phyloP scores from a whole-genome alignment of 495 filamentous ascomycete genomes.

The Immersiella caudata region DNA sequence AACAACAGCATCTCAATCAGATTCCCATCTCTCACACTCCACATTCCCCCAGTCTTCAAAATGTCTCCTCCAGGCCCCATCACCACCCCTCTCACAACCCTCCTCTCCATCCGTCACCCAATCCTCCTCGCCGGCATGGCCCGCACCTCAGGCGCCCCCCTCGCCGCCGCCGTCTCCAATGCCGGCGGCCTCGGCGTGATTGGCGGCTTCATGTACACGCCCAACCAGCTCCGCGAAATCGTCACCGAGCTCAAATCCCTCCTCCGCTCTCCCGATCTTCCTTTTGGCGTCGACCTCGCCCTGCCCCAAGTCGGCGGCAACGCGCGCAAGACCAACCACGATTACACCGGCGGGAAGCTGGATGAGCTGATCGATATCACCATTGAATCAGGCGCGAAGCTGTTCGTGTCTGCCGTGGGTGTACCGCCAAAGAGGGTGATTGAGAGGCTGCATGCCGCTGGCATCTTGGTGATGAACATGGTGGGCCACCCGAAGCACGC shows the following conservation, averaged over 20 bases:
- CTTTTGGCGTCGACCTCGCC: constrained; percentile 87
- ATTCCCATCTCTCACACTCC: background rate
- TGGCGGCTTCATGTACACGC: constrained; percentile 85
- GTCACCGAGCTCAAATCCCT: constrained; percentile 79
- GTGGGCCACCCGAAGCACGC: constrained; percentile 90
- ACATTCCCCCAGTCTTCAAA: background rate
- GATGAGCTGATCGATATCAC: constrained; percentile 81
- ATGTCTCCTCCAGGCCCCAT: constrained; percentile 49
- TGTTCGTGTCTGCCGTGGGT: constrained; percentile 84
- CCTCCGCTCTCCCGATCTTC: constrained; percentile 62
- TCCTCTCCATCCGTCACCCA: constrained; percentile 78
- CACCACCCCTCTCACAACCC: constrained; percentile 72
- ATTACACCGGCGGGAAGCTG: constrained; percentile 83
- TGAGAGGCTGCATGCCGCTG: constrained; percentile 70
- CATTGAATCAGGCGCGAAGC: constrained; percentile 71
- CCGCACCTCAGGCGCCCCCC: constrained; percentile 70
- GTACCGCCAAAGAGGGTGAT: constrained; percentile 72
- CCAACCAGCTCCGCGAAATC: constrained; percentile 73
- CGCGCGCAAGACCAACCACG: constrained; percentile 86
- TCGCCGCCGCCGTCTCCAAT: constrained; percentile 86
- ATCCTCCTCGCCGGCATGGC: constrained; percentile 91
- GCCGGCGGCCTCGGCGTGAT: constrained; percentile 84
- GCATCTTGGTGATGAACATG: constrained; percentile 91
- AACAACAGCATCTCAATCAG: background rate
- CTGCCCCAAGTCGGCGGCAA: constrained; percentile 79